Percentiles rank a stretch among this genome's conserved stretches.
These are phyloP conservation scores for Neurospora discreta DNA, from an alignment of 495 filamentous ascomycete species.

Conservation along the genomic window DNA sequence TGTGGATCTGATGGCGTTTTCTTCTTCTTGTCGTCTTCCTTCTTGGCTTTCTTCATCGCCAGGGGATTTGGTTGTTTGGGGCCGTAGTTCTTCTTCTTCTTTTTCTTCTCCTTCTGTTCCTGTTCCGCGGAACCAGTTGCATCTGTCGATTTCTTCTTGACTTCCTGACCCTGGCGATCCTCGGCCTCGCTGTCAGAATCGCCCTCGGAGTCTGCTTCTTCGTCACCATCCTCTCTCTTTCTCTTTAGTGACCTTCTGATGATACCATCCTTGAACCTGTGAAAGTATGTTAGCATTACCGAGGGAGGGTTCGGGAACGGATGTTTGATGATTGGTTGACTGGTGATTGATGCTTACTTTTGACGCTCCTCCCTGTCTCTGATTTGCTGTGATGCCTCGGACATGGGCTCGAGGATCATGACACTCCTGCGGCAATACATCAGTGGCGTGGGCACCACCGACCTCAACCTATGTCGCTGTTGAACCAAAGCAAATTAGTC, in stretches of 20 bases:
- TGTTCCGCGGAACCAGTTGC: constrained; percentile 13
- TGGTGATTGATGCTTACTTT: constrained; percentile 48
- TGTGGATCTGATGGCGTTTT: not conserved
- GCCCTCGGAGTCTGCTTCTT: constrained; percentile 11
- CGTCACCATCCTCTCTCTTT: constrained; percentile 42
- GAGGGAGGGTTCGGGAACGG: not conserved
- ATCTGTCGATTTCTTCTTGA: constrained; percentile 6
- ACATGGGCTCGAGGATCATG: constrained; percentile 80
- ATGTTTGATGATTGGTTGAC: not conserved
- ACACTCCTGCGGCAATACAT: constrained; percentile 78
- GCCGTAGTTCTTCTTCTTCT: constrained; percentile 47
- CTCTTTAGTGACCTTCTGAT: constrained; percentile 27
- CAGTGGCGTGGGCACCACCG: constrained; percentile 32
- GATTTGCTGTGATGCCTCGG: constrained; percentile 45
- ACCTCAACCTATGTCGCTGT: constrained; percentile 19
- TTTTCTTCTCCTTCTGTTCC: constrained; percentile 38
- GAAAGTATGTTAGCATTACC: not conserved
- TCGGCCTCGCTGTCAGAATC: constrained; percentile 14
- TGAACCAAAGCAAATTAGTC: not conserved
- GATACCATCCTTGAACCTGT: constrained; percentile 20
- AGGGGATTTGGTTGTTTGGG: constrained; percentile 82
- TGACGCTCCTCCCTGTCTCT: constrained; percentile 57
- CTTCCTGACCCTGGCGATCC: not conserved
- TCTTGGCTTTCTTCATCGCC: constrained; percentile 62
- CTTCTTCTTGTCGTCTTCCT: constrained; percentile 3